Base-by-base conservation (phyloP, 805 yeast species). In the Metschnikowia santaceciliae region DNA sequence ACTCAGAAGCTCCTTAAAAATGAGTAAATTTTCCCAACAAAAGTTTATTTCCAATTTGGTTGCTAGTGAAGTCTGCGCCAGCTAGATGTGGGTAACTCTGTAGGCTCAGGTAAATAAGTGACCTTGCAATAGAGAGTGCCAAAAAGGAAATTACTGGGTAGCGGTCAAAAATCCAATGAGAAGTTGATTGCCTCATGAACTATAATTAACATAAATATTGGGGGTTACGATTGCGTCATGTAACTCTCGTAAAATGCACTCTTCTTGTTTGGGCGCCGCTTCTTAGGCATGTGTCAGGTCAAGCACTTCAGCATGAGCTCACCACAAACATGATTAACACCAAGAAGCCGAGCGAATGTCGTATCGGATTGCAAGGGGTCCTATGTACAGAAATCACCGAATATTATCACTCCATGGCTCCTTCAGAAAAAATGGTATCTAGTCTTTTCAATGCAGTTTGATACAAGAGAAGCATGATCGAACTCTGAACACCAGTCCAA, bases 401-500 rank as follows among this genome's bases (percentile, higher is more conserved):
- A 42, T 35, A 17, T 14, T 23, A 23, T 30, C 34, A 44, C 20
- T 33, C 46, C 46, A 42, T 42, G 5, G 38, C 46, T 15, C 37
- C 37, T 8, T 54, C 54, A 5, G 53, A 53, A 20, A 56, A 42
- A 7, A 54, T 42, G 14, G 55, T 50, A 46, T 77, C 81, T 46
- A 86, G 68, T 32, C 75, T 69, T 58, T 82, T 82, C 61, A 92
- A 71, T 3, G 92, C 77, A 40, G 82, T 73, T 67, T 94, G 99
- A 68, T 94, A 94, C 37, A 91, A 72, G 56, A 92, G 73, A 49
- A 94, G 76, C 98, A 94, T 92, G 44, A 94, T 86, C 57, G 96
- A 88, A 67, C 96, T 88, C 67, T 94, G 99, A 17, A 91, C 74
- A 55, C 96, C 88, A 0, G 98, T 92, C 99, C 99, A 94, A 4